phyloP scores from a whole-genome alignment of 306 rosid genomes.

The Cucumis hystrix region DNA sequence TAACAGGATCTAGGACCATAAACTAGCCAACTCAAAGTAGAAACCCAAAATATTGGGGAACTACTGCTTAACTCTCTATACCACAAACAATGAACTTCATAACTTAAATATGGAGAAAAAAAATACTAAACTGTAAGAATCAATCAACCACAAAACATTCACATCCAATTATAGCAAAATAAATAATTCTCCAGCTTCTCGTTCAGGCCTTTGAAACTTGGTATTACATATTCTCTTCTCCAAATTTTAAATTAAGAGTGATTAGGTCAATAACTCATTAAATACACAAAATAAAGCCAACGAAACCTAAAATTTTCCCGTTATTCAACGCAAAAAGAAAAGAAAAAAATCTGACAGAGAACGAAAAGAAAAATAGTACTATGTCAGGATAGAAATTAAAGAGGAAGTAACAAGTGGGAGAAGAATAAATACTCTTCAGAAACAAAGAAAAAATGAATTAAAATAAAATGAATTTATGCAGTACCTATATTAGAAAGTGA shows the following conservation, averaged over 20 bases:
- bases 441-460: neutral
- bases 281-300: slow-evolving; percentile 1
- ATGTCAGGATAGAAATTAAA: slow-evolving; percentile 2
- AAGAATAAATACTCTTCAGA: slow-evolving; percentile 2
- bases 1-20: neutral
- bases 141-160: slow-evolving; percentile 1
- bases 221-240: neutral
- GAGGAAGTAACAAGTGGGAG: slow-evolving; percentile 3
- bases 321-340: neutral
- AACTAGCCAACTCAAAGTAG: neutral
- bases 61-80: neutral
- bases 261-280: neutral
- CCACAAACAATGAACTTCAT: neutral
- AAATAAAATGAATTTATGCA: slow-evolving; percentile 1
- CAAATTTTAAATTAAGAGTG: neutral
- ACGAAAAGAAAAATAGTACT: neutral
- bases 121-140: neutral
- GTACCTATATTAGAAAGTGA: neutral
- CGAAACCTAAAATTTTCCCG: neutral
- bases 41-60: neutral
- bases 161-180: neutral
- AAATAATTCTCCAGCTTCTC: neutral
- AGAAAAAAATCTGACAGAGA: neutral
- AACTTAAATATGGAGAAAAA: neutral
- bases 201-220: neutral